Evolutionary conservation across 306 rosid genomes (phyloP), one percentile per base, ranked within the genome.

Genomic region (Malus fusca): DNA sequence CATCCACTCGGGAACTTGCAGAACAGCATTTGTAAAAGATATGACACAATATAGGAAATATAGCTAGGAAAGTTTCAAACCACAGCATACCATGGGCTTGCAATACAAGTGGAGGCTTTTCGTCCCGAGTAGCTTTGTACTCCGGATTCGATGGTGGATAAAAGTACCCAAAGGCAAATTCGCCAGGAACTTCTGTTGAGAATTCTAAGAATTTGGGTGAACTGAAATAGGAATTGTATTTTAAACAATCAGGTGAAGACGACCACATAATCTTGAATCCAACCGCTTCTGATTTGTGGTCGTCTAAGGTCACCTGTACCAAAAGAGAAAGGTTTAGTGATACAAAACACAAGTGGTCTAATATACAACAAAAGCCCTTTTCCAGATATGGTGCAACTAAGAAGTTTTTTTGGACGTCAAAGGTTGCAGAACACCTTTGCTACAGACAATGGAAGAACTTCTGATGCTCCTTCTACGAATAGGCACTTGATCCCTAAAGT

Each of bases 391-490:
- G 11, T 42, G 53, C 42, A 76, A 72, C 2, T 31, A 46, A 46
- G 28, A 72, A 53, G 78, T 5, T 28, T 26, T 83, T 37, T 40
- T 62, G n/a, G 33, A 21, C 61, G 60, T 74, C 31, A 26, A 56
- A 58, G 73, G 42, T 66, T 8, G 22, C 11, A 71, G 44, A 37
- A 59, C 18, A 90, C 98, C 96, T 90, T 89, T 69, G 96, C 99
- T 78, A 95, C 87, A 18, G 97, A 90, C 21, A 84, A 82, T 5
- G 97, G 97, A 75, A 74, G 82, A 83, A 80, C 76, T 68, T 84
- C 90, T 37, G 97, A 92, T 2, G 97, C 97, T 80, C 98, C 98
- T 83, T 89, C 98, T 68, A 95, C 90, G 77, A 85, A 95, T 15
- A 90, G 61, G 79, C 89, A 80, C 67, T 75, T 63, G 72, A 71